phyloP scores from a whole-genome alignment of 169 alveolate species.

The Babesia bovis region DNA sequence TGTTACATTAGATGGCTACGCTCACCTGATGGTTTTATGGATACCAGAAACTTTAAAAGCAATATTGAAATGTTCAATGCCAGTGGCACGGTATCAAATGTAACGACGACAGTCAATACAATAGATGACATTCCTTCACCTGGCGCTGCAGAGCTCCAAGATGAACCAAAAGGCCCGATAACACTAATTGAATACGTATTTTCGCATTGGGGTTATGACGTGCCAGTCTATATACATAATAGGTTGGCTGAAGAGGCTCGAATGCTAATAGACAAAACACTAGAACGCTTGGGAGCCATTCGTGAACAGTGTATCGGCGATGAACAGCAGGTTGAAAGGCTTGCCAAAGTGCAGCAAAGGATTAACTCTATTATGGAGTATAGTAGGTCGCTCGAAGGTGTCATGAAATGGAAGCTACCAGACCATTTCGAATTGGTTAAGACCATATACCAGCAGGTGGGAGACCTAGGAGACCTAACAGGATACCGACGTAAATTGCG shows the following conservation, averaged over 20 bases:
- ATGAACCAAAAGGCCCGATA: neutral
- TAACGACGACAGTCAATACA: neutral
- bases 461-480: slow-evolving; percentile 37
- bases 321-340: slow-evolving; percentile 53
- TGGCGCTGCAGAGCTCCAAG: neutral
- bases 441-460: slow-evolving; percentile 23
- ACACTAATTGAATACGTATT: slow-evolving; percentile 11
- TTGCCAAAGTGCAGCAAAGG: slow-evolving; percentile 31
- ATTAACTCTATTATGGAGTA: slow-evolving; percentile 15
- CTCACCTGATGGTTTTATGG: neutral
- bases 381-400: slow-evolving; percentile 7
- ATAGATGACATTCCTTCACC: neutral
- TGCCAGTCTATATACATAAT: slow-evolving; percentile 44
- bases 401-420: slow-evolving; percentile 33
- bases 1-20: slow-evolving; percentile 27
- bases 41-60: neutral
- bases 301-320: slow-evolving; percentile 41
- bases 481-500: slow-evolving; percentile 30
- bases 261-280: slow-evolving; percentile 4
- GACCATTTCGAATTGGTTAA: slow-evolving; percentile 30
- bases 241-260: slow-evolving; percentile 43
- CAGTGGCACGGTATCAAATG: neutral
- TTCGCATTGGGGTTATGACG: slow-evolving; percentile 32
- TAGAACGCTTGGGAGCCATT: slow-evolving; percentile 13
- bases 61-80: neutral